Evolutionary conservation across 129 eudicot species (phyloP), one percentile per base, ranked within the genome.

Genomic region (Sambucus nigra): DNA sequence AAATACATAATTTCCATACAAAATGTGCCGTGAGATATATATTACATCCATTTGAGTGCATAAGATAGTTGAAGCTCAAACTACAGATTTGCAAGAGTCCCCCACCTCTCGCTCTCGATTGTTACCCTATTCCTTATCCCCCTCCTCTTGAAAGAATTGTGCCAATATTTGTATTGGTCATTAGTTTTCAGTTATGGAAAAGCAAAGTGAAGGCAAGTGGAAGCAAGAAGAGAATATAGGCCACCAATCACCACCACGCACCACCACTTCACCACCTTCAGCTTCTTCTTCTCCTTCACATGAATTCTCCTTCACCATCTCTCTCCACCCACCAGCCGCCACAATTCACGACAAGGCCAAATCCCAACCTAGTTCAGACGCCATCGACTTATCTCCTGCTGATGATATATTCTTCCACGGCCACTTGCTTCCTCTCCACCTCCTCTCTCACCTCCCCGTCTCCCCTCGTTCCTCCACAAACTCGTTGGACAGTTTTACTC

Each of bases 341-440:
- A 55, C 22, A 53, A 19, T 15, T 47, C 69, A 27, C 13, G 53
- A 61, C 27, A 53, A 47, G 11, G 41, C 65, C 29, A 69, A 62
- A 39, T 10, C 57, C 47, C 51, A 47, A 11, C 20, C 60, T 7
- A 54, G 72, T 11, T 63, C 76, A 59, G 62, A 66, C 11, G 94
- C 91, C 31, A 53, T 83, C 22, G 96, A 88, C 61, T 63, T 88
- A 19, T 69, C 97, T 24, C 97, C 97, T 2, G 97, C 97, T 1
- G 97, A 84, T 51, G 94, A 88, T 19, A 84, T 88, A 62, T 88
- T 88, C 83, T 81, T 78, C 58, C 95, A 84, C 32, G 97, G 97
- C 18, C 97, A 84, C 67, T 75, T 88, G 38, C 93, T 88, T 25
- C 97, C 97, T 41, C 97, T 84, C 51, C 97, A 84, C 57, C 87